A percentile compares a stretch with the other conserved stretches of the same genome.
Conservation (phyloP, 2,329 filamentous ascomycete species). For the Hyphodiscus sp. region DNA sequence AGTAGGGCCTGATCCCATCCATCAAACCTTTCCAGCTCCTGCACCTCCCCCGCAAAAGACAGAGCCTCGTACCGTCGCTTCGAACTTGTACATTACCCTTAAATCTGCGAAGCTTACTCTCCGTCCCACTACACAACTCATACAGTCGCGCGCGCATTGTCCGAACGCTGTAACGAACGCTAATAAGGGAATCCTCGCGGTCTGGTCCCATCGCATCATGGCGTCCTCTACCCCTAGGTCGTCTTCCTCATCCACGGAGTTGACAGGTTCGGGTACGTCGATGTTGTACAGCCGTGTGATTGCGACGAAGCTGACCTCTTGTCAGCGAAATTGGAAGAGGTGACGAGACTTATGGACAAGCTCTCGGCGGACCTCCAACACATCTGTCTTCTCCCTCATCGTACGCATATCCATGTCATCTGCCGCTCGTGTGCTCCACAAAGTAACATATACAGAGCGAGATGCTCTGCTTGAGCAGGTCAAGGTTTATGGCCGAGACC, state of each 20-base stretch:
- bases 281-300: background rate
- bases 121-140: background rate
- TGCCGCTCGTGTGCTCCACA: background rate
- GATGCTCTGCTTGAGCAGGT: slow-evolving; percentile 58
- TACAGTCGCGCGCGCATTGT: background rate
- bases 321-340: slow-evolving; percentile 61
- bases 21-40: too few species aligned
- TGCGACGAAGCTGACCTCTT: slow-evolving; percentile 7
- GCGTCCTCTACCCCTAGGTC: slow-evolving; percentile 10
- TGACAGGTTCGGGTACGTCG: slow-evolving; percentile 21
- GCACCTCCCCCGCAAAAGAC: background rate
- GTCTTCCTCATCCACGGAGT: slow-evolving; percentile 16
- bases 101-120: background rate
- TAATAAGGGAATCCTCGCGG: background rate
- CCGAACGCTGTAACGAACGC: background rate
- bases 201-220: slow-evolving; percentile 7
- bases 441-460: slow-evolving; percentile 45
- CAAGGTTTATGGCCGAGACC: slow-evolving; percentile 72
- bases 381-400: slow-evolving; percentile 49
- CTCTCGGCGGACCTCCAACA: slow-evolving; percentile 57
- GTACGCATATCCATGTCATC: slow-evolving; percentile 39
- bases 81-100: background rate
- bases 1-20: too few species aligned
- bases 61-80: background rate
- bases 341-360: slow-evolving; percentile 55